A percentile compares a stretch with the other conserved stretches of the same genome.
Conservation (phyloP, 129 eudicot species). For the Tagetes patula region DNA sequence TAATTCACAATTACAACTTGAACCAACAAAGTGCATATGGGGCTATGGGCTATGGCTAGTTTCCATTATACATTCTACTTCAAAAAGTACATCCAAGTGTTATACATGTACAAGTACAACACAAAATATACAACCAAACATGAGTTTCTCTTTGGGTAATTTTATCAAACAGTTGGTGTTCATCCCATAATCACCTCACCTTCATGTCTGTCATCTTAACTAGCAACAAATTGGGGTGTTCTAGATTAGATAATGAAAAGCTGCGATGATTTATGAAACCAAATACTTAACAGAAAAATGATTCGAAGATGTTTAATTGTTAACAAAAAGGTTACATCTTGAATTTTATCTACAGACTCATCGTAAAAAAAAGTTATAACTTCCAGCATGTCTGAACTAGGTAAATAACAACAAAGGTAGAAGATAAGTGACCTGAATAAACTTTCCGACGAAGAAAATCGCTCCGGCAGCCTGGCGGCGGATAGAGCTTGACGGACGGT, state of each 20-base stretch:
- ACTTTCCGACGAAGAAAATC: background rate
- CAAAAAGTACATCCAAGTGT: background rate
- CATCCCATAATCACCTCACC: background rate
- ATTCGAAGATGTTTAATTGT: too few species aligned
- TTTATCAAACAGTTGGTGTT: background rate
- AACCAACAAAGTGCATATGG: background rate
- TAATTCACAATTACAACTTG: background rate
- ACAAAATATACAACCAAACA: background rate
- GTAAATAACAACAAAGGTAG: background rate
- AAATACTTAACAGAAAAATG: too few species aligned
- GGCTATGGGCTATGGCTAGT: background rate
- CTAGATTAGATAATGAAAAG: too few species aligned
- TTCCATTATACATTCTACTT: background rate
- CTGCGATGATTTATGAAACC: too few species aligned
- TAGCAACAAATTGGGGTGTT: background rate
- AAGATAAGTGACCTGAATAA: background rate
- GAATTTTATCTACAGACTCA: background rate
- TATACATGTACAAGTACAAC: background rate
- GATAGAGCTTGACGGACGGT: background rate
- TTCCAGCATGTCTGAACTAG: background rate
- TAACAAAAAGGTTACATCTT: background rate
- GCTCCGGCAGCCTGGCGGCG: background rate
- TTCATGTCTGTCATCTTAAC: background rate
- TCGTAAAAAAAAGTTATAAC: background rate
- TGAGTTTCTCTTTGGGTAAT: background rate